phyloP scores from a whole-genome alignment of 2,329 filamentous ascomycete genomes.

The Fusarium verrucosum region DNA sequence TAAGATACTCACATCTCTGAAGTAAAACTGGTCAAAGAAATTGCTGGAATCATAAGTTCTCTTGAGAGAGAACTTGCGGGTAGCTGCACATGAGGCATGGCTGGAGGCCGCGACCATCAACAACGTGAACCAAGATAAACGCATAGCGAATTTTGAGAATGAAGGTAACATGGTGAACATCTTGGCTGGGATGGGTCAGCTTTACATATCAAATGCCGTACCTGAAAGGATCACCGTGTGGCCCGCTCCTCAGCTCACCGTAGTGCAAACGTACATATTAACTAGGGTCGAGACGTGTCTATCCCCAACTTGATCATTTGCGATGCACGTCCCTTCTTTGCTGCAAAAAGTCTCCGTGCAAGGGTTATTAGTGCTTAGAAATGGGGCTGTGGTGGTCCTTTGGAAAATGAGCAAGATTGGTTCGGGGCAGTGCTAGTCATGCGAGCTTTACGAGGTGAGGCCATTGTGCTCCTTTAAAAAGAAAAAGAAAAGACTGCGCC shows the following conservation, averaged over 20 bases:
- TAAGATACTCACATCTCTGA: constrained; percentile 34
- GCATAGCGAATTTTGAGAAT: neutral
- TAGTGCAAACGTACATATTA: neutral
- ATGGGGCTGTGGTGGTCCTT: constrained; percentile 11
- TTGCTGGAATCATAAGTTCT: constrained; percentile 44
- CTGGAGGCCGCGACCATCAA: neutral
- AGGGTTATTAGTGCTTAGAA: constrained; percentile 10
- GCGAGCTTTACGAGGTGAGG: constrained; percentile 4
- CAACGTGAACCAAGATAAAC: neutral
- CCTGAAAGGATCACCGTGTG: neutral
- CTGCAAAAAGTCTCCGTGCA: neutral
- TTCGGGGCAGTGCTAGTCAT: constrained; percentile 4
- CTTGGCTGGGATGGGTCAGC: neutral
- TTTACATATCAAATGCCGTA: constrained; percentile 1
- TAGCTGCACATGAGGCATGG: neutral
- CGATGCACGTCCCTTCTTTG: neutral
- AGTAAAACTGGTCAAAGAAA: constrained; percentile 57
- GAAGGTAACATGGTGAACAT: neutral
- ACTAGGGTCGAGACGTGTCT: neutral
- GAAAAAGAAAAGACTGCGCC: too few species aligned
- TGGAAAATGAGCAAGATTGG: constrained; percentile 8
- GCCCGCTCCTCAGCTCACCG: neutral
- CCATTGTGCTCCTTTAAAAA: neutral
- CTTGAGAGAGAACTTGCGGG: constrained; percentile 14
- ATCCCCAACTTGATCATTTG: neutral